Base-by-base conservation (phyloP, 2,329 filamentous ascomycete genomes). In the Fusarium nanum region DNA sequence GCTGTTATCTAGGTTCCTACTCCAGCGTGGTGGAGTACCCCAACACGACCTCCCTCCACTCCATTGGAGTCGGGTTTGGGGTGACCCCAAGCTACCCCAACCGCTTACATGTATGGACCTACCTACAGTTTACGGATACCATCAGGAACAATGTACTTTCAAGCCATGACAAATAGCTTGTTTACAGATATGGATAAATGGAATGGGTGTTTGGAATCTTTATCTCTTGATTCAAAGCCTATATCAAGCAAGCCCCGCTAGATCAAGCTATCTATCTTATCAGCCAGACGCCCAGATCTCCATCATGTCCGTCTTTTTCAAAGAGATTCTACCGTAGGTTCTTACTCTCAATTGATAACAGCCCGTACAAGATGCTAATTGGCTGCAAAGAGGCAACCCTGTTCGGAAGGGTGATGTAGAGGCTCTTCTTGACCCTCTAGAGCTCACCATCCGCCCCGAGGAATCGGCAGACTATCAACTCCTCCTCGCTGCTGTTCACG, bases 401-500 rank as follows among this genome's bases (percentile, higher is more conserved):
- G 77, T 84, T 12, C 79, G 78, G 14, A 67, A 75, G 22, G 81
- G 79, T 3, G 81, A 83, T 62, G 82, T 78, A 2, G 76, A 81
- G 32, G 70, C 74, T 1, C 70, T 81, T 3, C 71, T 84, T 2
- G 74, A 77, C 9, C 68, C 64, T 18, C 73, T 84, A 6, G 81
- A 81, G 9, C 63, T 84, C 8, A 73, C 69, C 1, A 74, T 84
- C 16, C 73, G 79, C 8, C 69, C 77, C 0, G 72, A 78, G 14
- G 81, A 84, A 41, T 77, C 78, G 1, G 75, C 75, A 22, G 83
- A 86, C 62, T 87, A 85, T 60, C 77, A 82, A 22, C 80, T 81
- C 12, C 79, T 87, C 2, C 78, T 87, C 0, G 84, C 84, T 20
- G 85, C 84, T 1, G 81, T 86, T 1, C 84, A 87, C 59, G 84